Evolutionary conservation across 2,329 filamentous ascomycete species (phyloP), one percentile per base, ranked within the genome.

Genomic region (Grosmannia huntii): DNA sequence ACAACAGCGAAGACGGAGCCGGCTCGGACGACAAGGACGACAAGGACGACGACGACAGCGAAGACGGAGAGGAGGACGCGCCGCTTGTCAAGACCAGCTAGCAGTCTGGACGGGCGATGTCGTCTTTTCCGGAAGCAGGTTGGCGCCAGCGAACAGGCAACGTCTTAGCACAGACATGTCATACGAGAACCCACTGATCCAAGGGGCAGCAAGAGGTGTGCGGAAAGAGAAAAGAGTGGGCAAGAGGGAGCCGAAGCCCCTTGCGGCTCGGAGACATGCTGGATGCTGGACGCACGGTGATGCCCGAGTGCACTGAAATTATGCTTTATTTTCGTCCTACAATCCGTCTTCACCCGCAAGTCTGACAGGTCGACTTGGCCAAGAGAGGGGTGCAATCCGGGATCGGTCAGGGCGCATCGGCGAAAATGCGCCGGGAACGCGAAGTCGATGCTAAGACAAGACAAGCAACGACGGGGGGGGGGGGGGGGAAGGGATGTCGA

Each of bases 1-100:
- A 77, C 0, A 76, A 76, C 0, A 77, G n/a, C 21, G 77, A 78
- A 2, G 72, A 74, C 0, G 74, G 74, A 4, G 62, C 61, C 0
- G 75, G 78, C 0, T 77, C 78, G 1, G 77, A 79, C 9, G 77
- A 77, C 5, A n/a, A n/a, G 2, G 44, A 48, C 19, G 6, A 7
- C 1, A 74, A 76, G 1, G 72, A 75, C 0, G 76, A 78, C 1
- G 75, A 75, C 4, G 72, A 73, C 1, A 72, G 74, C 0, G 73
- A 74, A 1, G 58, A 60, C 2, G 48, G 46, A 25, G 59, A 57
- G 5, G 62, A 64, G 12, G 50, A 58, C 5, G 58, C 56, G 27
- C 57, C 55, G 28, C 55, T 61, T 21, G 57, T 59, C 28, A 38
- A 51, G 55, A 19, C 36, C 48, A 28, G 48, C 23, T 50, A 55